Percentiles rank a stretch among this genome's conserved stretches.
Conservation (phyloP, 1,139 yeast genomes). For the Kodamaea sp. region DNA sequence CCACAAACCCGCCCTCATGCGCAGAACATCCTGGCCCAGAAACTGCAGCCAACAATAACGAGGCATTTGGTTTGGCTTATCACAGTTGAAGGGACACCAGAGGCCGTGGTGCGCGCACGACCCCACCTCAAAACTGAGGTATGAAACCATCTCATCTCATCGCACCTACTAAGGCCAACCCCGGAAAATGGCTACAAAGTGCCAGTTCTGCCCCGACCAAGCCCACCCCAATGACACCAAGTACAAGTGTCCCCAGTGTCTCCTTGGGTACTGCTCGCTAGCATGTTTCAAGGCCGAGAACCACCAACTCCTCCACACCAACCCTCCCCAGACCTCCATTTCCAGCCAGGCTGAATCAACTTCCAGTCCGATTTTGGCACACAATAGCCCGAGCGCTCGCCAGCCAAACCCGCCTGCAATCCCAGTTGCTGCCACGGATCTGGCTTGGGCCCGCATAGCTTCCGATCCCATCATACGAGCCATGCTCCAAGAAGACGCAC, state of each 20-base stretch:
- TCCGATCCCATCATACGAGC: conserved; percentile 41
- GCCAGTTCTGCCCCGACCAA: no score
- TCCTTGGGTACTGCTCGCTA: conserved; percentile 51
- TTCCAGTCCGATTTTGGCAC: background rate
- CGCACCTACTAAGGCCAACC: no score
- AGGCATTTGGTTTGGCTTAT: no score
- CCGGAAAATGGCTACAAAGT: no score
- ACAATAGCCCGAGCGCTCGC: background rate
- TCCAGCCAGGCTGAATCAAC: no score
- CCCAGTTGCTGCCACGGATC: background rate
- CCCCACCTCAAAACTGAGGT: background rate
- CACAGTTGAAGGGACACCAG: no score
- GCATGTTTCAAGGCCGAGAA: conserved; percentile 53
- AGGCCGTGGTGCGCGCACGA: no score
- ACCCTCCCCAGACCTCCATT: background rate
- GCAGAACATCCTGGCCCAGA: no score
- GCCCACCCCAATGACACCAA: conserved; percentile 38
- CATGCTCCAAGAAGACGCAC: conserved; percentile 48
- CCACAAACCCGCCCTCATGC: no score
- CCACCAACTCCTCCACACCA: conserved; percentile 32
- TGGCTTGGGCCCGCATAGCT: conserved; percentile 20
- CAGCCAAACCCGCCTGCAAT: background rate
- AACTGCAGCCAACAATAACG: no score
- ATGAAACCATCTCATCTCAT: background rate
- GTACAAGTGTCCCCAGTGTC: conserved; percentile 66